Percentiles rank a stretch among this genome's conserved stretches.
Evolutionary conservation across 2,329 filamentous ascomycete species (phyloP).

Genomic region (Pseudovirgaria hyperparasitica): DNA sequence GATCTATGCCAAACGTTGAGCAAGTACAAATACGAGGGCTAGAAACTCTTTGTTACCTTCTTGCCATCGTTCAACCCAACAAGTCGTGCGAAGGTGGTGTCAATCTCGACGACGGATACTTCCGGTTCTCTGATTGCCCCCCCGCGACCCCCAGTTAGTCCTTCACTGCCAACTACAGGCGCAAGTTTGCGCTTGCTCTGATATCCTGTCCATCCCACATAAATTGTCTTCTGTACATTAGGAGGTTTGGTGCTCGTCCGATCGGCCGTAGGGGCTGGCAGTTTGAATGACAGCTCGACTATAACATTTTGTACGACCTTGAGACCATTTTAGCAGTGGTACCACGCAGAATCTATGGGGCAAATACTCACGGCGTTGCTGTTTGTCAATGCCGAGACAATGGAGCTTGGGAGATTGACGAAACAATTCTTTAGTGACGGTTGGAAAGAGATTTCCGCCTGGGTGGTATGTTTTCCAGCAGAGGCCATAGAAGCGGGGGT

Average conservation of each 20-base stretch:
- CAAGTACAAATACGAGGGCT: constrained; percentile 1
- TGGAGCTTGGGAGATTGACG: constrained; percentile 75
- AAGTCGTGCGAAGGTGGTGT: constrained; percentile 67
- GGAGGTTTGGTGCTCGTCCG: constrained; percentile 26
- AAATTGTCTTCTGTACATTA: constrained; percentile 54
- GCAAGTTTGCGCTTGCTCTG: constrained; percentile 75
- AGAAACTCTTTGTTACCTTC: constrained; percentile 46
- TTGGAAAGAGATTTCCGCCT: constrained; percentile 73
- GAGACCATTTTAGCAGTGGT: constrained; percentile 36
- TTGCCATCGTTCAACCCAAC: constrained; percentile 71
- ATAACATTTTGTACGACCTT: constrained; percentile 92
- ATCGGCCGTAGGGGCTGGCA: constrained; percentile 34
- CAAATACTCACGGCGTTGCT: constrained; percentile 63
- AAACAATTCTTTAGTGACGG: constrained; percentile 81
- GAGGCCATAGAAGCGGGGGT: too few relatives aligned
- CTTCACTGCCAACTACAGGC: constrained; percentile 61
- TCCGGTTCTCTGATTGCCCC: constrained; percentile 62
- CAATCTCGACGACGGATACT: constrained; percentile 66
- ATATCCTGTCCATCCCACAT: constrained; percentile 95
- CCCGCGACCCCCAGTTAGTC: constrained; percentile 47
- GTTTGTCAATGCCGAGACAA: constrained; percentile 77
- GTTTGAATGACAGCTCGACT: constrained; percentile 74
- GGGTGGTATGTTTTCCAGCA: too few relatives aligned
- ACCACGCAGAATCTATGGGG: constrained; percentile 1
- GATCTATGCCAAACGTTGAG: constrained; percentile 9